Conservation (phyloP, 768 basidiomycete species). For the Chalciporus sphaerocephalus region DNA sequence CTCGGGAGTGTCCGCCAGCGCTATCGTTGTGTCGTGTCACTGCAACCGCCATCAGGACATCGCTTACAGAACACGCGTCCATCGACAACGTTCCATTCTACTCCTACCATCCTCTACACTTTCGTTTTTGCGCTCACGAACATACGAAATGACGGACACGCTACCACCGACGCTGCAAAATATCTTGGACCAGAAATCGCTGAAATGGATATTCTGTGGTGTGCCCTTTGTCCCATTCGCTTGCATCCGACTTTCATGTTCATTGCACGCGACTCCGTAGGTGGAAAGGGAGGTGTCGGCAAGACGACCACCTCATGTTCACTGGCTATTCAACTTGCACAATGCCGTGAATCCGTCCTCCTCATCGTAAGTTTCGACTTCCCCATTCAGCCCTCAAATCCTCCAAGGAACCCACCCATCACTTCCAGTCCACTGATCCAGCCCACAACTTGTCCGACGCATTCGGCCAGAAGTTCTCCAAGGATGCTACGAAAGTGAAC, state of each 20-base stretch:
- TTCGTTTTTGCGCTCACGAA: slow-evolving; percentile 10
- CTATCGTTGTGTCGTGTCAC: neutral
- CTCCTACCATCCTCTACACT: slow-evolving; percentile 3
- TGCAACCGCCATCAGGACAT: slow-evolving; percentile 4
- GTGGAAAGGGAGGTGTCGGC: slow-evolving; percentile 98
- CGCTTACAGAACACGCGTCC: slow-evolving; percentile 22
- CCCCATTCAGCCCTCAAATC: neutral
- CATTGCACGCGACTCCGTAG: slow-evolving; percentile 37
- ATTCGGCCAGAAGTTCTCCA: slow-evolving; percentile 98
- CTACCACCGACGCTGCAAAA: slow-evolving; percentile 90
- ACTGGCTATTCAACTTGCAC: slow-evolving; percentile 92
- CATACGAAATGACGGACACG: slow-evolving; percentile 46
- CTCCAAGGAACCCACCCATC: neutral
- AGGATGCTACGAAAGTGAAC: slow-evolving; percentile 97
- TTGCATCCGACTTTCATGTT: slow-evolving; percentile 10
- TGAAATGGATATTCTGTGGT: slow-evolving; percentile 99
- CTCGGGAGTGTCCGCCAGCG: neutral
- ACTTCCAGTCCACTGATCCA: slow-evolving; percentile 89
- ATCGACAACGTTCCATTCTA: slow-evolving; percentile 8
- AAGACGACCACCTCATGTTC: slow-evolving; percentile 99
- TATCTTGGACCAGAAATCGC: slow-evolving; percentile 83
- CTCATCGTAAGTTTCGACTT: slow-evolving; percentile 67
- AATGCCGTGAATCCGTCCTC: slow-evolving; percentile 89
- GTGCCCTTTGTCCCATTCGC: slow-evolving; percentile 32
- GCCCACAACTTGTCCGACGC: slow-evolving; percentile 99